phyloP scores from a whole-genome alignment of 164 flowering plant genomes.

The grape (Vitis vinifera) region DNA sequence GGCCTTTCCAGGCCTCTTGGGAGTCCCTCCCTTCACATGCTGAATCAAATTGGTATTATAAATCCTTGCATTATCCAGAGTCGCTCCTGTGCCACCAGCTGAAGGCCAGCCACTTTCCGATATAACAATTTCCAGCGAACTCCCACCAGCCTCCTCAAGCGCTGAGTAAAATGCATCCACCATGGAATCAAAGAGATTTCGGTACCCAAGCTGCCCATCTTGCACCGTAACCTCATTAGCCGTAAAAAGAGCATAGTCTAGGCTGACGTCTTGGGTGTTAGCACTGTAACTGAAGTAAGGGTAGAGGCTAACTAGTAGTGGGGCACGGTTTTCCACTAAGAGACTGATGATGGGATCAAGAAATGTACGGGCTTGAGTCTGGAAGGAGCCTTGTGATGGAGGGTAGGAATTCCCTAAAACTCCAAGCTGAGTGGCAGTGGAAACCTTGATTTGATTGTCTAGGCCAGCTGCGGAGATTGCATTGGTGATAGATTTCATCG shows the following conservation, averaged over 20 bases:
- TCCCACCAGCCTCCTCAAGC: constrained; percentile 21
- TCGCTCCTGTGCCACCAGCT: constrained; percentile 12
- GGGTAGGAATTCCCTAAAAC: constrained; percentile 26
- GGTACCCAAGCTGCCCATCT: constrained; percentile 12
- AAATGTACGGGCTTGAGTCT: background rate
- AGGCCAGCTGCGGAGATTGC: constrained; percentile 29
- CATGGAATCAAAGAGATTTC: constrained; percentile 30
- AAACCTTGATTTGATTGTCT: constrained; percentile 27
- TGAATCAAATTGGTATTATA: constrained; percentile 19
- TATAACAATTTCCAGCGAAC: constrained; percentile 17
- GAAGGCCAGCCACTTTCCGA: constrained; percentile 31
- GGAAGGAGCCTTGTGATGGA: constrained; percentile 29
- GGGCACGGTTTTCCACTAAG: constrained; percentile 12
- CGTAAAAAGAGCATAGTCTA: constrained; percentile 26
- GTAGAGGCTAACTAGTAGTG: constrained; percentile 28
- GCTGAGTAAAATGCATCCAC: constrained; percentile 24
- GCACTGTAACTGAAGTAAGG: constrained; percentile 26
- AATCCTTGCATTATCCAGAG: constrained; percentile 19
- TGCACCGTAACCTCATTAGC: background rate
- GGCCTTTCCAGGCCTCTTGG: constrained; percentile 20
- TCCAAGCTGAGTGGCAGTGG: constrained; percentile 18
- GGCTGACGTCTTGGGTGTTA: background rate
- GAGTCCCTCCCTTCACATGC: constrained; percentile 27
- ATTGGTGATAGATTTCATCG: constrained; percentile 29
- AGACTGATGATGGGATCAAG: constrained; percentile 14